Conservation (phyloP, 805 yeast genomes). For the Cyberlindnera mrakii region DNA sequence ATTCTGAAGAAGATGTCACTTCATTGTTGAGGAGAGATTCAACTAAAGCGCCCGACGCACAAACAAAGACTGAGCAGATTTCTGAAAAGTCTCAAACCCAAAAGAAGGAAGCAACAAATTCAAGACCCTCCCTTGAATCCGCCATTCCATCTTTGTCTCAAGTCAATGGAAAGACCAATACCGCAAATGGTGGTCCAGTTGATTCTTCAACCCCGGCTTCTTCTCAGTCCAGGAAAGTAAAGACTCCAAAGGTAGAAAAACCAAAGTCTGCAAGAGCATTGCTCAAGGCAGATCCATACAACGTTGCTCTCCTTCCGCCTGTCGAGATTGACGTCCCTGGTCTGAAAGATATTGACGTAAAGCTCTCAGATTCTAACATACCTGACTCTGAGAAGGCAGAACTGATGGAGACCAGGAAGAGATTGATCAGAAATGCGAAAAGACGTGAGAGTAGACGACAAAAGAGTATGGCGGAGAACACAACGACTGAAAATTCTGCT, state of each 20-base stretch:
- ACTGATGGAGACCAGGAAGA: slow-evolving; percentile 5
- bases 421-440: slow-evolving; percentile 5
- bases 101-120: too few species aligned
- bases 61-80: too few species aligned
- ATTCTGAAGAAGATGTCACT: too few species aligned
- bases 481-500: too few species aligned
- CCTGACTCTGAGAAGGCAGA: not conserved
- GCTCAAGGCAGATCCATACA: not conserved
- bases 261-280: not conserved
- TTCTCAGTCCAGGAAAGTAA: not conserved
- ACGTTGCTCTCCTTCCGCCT: not conserved
- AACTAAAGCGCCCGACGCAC: too few species aligned
- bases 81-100: too few species aligned
- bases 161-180: not conserved
- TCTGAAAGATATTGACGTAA: not conserved
- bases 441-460: slow-evolving; percentile 4
- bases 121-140: too few species aligned
- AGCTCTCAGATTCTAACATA: not conserved
- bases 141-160: not conserved
- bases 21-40: too few species aligned
- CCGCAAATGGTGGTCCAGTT: not conserved
- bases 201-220: not conserved
- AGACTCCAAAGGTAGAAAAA: not conserved
- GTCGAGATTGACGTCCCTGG: not conserved
- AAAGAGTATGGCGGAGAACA: not conserved